These are phyloP conservation scores for Saccharomycopsis fibuligera DNA, from an alignment of 805 yeast species.

Conservation along the genomic window DNA sequence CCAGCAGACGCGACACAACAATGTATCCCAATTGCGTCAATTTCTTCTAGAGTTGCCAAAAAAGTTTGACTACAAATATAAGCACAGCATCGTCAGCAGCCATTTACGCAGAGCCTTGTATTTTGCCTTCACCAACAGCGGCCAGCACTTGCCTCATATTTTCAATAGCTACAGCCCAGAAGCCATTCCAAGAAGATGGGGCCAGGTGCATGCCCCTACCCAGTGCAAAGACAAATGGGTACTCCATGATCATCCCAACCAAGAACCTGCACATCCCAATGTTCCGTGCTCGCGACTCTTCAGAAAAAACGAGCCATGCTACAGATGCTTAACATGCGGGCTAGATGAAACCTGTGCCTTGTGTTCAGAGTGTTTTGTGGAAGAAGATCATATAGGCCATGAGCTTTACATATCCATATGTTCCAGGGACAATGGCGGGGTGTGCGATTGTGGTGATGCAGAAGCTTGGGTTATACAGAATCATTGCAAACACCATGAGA, in stretches of 20 bases:
- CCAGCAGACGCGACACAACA: conserved; percentile 1
- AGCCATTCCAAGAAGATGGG: conserved; percentile 25
- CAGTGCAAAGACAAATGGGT: conserved; percentile 9
- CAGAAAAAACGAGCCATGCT: conserved; percentile 56
- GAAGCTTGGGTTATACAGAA: conserved; percentile 65
- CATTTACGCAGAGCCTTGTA: conserved; percentile 26
- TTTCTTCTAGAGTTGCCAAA: conserved; percentile 11
- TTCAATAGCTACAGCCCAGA: conserved; percentile 29
- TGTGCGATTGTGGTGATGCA: conserved; percentile 85
- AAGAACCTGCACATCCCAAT: conserved; percentile 40
- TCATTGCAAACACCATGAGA: conserved; percentile 24
- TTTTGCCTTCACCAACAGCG: conserved; percentile 34
- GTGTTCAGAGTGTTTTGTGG: conserved; percentile 67
- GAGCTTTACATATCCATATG: conserved; percentile 39
- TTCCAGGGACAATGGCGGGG: conserved; percentile 40
- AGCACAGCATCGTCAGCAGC: background rate
- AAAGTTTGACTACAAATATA: conserved; percentile 7
- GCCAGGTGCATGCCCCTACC: conserved; percentile 9
- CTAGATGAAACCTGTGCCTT: conserved; percentile 73
- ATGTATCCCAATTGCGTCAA: conserved; percentile 7
- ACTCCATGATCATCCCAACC: conserved; percentile 8
- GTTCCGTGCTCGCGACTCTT: conserved; percentile 66
- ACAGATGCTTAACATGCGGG: conserved; percentile 71
- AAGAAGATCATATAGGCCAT: conserved; percentile 61
- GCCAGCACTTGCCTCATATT: conserved; percentile 29